Evolutionary conservation across 352 stramenopile species (phyloP).

Genomic region (Phytophthora citricola): DNA sequence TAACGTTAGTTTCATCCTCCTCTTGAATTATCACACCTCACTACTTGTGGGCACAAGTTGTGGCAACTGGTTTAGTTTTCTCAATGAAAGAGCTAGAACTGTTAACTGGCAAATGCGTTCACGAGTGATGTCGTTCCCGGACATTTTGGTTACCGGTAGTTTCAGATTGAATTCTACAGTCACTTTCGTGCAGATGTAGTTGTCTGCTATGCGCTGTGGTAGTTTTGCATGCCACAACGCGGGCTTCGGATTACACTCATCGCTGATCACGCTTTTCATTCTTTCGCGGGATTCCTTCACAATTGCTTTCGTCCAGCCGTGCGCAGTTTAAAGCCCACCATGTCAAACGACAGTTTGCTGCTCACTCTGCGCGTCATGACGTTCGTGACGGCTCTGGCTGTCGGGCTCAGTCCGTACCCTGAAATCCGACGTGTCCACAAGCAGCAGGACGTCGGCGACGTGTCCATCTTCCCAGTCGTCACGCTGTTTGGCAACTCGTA

Average conservation of each 20-base stretch:
- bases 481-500: conserved; percentile 34
- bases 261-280: conserved; percentile 22
- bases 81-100: too few relatives aligned
- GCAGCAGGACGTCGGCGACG: conserved; percentile 13
- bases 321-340: background rate
- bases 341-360: conserved; percentile 8
- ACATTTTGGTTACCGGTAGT: background rate
- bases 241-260: conserved; percentile 22
- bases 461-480: conserved; percentile 38
- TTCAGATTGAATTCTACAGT: background rate
- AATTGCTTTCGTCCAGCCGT: conserved; percentile 8
- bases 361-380: conserved; percentile 27
- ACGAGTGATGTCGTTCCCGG: too few relatives aligned
- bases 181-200: too few relatives aligned
- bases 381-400: conserved; percentile 30
- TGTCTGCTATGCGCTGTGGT: background rate
- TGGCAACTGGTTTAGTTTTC: too few relatives aligned
- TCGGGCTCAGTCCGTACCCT: conserved; percentile 25
- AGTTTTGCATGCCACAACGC: conserved; percentile 1
- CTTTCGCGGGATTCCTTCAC: conserved; percentile 3
- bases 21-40: too few relatives aligned
- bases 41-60: too few relatives aligned
- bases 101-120: too few relatives aligned
- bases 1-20: too few relatives aligned
- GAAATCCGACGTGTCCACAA: conserved; percentile 33